phyloP scores from a whole-genome alignment of 345 rosid genomes.

The Angophora floribunda region DNA sequence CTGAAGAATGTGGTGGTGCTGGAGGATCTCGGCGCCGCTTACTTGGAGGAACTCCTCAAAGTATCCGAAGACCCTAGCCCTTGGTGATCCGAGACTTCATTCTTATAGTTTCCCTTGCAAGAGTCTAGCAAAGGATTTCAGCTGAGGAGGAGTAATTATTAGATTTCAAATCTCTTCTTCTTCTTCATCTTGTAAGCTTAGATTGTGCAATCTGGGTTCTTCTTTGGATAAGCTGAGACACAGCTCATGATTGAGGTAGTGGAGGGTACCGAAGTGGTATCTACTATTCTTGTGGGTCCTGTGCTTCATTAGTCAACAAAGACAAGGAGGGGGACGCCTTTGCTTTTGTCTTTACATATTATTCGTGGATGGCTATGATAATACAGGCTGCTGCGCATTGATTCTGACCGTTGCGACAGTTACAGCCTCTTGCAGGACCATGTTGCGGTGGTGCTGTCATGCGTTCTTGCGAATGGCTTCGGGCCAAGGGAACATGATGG shows the following conservation, averaged over 20 bases:
- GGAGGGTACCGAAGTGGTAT: not conserved
- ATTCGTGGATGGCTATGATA: not conserved
- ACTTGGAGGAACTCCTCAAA: slow-evolving; percentile 45
- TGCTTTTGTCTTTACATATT: not conserved
- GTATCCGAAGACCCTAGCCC: slow-evolving; percentile 15
- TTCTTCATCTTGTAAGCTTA: not conserved
- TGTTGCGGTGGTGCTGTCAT: not conserved
- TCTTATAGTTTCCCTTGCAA: not conserved
- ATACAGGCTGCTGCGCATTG: not conserved
- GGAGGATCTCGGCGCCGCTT: slow-evolving; percentile 56
- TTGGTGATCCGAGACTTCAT: not conserved
- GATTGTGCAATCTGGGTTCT: not conserved
- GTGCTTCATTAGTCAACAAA: not conserved
- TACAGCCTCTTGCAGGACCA: not conserved
- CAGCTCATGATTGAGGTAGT: not conserved
- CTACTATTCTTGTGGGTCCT: not conserved
- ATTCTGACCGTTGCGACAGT: not conserved
- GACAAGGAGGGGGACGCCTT: not conserved
- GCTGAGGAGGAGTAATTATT: not conserved
- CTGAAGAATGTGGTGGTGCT: slow-evolving; percentile 32
- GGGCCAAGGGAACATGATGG: not conserved
- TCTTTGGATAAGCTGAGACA: not conserved
- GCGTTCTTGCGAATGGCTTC: not conserved
- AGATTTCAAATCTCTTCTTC: not conserved
- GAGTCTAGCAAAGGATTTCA: not conserved